These are phyloP conservation scores for Austroboletus niveus DNA, from an alignment of 1,284 basidiomycete species.

Conservation along the genomic window DNA sequence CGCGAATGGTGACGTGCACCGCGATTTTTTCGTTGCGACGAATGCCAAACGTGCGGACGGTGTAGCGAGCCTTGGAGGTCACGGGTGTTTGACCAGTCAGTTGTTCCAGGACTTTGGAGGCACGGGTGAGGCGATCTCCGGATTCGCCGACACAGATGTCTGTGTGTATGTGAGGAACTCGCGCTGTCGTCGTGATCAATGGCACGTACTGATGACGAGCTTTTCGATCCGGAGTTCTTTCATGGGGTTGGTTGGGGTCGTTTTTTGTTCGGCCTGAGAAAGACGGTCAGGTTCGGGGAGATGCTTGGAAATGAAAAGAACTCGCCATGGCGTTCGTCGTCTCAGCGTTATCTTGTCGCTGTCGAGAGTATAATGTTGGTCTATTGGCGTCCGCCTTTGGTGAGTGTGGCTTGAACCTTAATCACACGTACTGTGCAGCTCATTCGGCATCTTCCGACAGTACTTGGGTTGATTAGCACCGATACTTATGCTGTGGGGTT, in stretches of 20 bases:
- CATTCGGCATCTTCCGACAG: constrained; percentile 14
- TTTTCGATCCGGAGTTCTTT: constrained; percentile 98
- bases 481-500: no score
- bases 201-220: constrained; percentile 94
- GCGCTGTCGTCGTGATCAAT: not conserved
- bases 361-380: constrained; percentile 13
- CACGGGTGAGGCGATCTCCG: constrained; percentile 98
- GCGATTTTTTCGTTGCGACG: constrained; percentile 99
- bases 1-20: constrained; percentile 98
- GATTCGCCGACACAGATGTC: constrained; percentile 99
- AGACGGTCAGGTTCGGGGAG: not conserved
- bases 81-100: constrained; percentile 99
- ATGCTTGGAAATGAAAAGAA: not conserved
- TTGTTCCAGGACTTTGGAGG: constrained; percentile 99
- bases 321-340: constrained; percentile 31
- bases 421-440: constrained; percentile 33
- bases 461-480: no score
- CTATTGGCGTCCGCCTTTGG: constrained; percentile 26
- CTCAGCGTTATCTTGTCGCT: constrained; percentile 35
- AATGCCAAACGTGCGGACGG: constrained; percentile 98
- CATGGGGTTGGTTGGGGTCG: constrained; percentile 89
- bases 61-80: constrained; percentile 99
- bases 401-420: constrained; percentile 50
- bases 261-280: constrained; percentile 82
- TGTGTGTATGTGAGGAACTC: constrained; percentile 31